Percentiles rank a stretch among this genome's conserved stretches.
phyloP scores from a whole-genome alignment of 495 filamentous ascomycete genomes.

The Alectoria sarmentosa region DNA sequence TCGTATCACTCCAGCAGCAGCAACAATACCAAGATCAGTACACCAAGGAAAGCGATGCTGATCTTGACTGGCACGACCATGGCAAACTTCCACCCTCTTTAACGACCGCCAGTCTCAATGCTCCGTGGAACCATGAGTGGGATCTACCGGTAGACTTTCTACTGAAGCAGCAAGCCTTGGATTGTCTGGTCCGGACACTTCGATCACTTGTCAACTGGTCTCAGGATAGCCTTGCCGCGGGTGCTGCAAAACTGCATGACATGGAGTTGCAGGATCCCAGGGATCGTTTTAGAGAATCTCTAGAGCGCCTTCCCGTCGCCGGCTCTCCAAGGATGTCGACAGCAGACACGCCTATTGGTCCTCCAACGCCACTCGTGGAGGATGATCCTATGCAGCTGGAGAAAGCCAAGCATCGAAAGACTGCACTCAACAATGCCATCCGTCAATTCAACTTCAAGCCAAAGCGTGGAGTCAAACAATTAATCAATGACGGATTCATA shows the following conservation, averaged over 20 bases:
- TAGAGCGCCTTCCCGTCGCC: conserved; percentile 55
- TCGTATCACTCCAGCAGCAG: conserved; percentile 69
- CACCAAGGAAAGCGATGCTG: conserved; percentile 46
- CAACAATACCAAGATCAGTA: conserved; percentile 76
- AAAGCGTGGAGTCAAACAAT: conserved; percentile 80
- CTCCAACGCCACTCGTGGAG: conserved; percentile 68
- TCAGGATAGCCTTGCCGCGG: conserved; percentile 63
- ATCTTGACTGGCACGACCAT: conserved; percentile 73
- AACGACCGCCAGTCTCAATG: conserved; percentile 62
- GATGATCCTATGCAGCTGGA: conserved; percentile 91
- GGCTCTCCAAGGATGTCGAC: conserved; percentile 42
- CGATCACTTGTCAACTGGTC: conserved; percentile 92
- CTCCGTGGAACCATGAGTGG: conserved; percentile 44
- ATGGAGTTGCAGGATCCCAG: conserved; percentile 55
- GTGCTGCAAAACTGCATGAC: conserved; percentile 39
- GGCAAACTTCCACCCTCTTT: conserved; percentile 81
- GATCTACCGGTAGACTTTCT: conserved; percentile 81
- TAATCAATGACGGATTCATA: conserved; percentile 83
- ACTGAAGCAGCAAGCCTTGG: conserved; percentile 79
- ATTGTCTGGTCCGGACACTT: conserved; percentile 80
- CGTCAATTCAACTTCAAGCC: conserved; percentile 98
- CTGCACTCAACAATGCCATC: conserved; percentile 78
- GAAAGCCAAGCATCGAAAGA: conserved; percentile 89
- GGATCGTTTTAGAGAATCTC: conserved; percentile 73
- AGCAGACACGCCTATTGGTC: conserved; percentile 53